These are phyloP conservation scores for Starmerella floricola DNA, from an alignment of 805 yeast species.

Conservation along the genomic window DNA sequence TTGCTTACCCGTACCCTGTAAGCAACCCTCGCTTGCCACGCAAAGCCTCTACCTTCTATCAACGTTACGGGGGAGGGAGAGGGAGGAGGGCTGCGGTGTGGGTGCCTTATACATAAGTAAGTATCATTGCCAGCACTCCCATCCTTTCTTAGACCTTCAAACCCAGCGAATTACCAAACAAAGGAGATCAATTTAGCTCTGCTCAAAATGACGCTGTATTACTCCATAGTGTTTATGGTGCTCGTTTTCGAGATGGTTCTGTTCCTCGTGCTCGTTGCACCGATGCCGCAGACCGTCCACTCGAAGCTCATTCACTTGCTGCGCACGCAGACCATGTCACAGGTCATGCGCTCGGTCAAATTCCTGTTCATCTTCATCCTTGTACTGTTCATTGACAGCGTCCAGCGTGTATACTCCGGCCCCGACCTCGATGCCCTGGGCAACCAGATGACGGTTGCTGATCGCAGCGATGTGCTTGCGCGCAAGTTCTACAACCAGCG, in stretches of 20 bases:
- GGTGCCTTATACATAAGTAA: too few species aligned
- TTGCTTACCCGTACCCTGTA: neutral
- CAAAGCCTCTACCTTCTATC: too few species aligned
- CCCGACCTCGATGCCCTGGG: slow-evolving; percentile 35
- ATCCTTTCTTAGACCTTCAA: too few species aligned
- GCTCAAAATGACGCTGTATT: slow-evolving; percentile 35
- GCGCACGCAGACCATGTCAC: slow-evolving; percentile 51
- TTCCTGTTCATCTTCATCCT: slow-evolving; percentile 75
- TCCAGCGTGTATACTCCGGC: slow-evolving; percentile 67
- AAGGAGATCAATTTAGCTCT: too few species aligned
- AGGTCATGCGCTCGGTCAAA: slow-evolving; percentile 64
- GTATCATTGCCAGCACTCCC: too few species aligned
- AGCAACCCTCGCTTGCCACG: neutral
- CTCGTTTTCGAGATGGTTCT: slow-evolving; percentile 65
- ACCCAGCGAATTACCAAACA: too few species aligned
- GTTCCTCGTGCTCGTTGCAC: slow-evolving; percentile 71
- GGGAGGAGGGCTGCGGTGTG: too few species aligned
- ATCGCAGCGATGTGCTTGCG: slow-evolving; percentile 75
- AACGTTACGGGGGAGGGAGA: too few species aligned
- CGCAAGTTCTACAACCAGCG: slow-evolving; percentile 92
- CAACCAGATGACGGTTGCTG: slow-evolving; percentile 33
- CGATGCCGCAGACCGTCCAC: slow-evolving; percentile 67
- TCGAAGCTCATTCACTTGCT: slow-evolving; percentile 52
- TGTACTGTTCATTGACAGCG: slow-evolving; percentile 75
- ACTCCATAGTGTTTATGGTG: slow-evolving; percentile 50